phyloP scores from a whole-genome alignment of 768 basidiomycete species.

The Epithele typhae region DNA sequence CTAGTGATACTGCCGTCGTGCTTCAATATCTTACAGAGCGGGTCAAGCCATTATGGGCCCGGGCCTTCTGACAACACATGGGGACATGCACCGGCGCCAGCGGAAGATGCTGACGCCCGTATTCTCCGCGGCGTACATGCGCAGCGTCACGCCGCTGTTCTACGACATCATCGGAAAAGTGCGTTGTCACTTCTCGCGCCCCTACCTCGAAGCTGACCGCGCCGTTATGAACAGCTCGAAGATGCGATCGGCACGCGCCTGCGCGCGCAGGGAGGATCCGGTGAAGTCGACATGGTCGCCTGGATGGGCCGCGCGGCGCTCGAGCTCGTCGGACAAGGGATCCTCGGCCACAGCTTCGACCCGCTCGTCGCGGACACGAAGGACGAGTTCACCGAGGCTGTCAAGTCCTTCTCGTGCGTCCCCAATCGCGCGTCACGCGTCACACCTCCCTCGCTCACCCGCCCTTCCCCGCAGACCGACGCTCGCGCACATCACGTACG shows the following conservation, averaged over 20 bases:
- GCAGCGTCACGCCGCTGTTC: too few species aligned
- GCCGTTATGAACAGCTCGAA: background rate
- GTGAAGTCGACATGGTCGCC: conserved; percentile 11
- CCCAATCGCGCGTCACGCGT: too few species aligned
- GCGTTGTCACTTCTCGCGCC: background rate
- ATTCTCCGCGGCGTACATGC: too few species aligned
- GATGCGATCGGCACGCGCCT: background rate
- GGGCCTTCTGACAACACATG: too few species aligned
- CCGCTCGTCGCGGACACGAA: conserved; percentile 6
- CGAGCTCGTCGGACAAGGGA: conserved; percentile 16
- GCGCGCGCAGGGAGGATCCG: too few species aligned
- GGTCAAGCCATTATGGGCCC: too few species aligned
- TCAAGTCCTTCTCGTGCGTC: conserved; percentile 7
- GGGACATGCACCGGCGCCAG: too few species aligned
- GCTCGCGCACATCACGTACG: background rate
- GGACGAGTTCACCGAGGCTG: conserved; percentile 10
- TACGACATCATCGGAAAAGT: too few species aligned
- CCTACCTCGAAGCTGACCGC: too few species aligned
- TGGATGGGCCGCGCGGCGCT: conserved; percentile 19
- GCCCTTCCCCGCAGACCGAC: conserved; percentile 5
- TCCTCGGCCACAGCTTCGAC: conserved; percentile 17
- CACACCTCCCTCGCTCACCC: background rate
- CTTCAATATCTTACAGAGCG: too few species aligned
- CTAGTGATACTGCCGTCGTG: too few species aligned
- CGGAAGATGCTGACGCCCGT: too few species aligned